phyloP scores from a whole-genome alignment of 176 grass and related monocot genomes.

The Alopecurus myosuroides region DNA sequence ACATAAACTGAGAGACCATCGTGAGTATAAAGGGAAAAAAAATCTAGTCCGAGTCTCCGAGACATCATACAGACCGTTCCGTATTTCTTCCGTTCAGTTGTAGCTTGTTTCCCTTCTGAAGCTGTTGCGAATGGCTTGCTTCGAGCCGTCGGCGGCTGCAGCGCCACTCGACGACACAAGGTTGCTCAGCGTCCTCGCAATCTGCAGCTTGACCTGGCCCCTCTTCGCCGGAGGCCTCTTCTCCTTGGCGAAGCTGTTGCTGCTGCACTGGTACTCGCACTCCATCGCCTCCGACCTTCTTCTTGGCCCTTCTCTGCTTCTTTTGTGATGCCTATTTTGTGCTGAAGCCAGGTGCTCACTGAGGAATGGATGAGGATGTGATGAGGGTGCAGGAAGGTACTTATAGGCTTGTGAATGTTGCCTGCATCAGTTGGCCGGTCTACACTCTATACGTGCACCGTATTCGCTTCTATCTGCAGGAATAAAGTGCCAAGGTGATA shows the following conservation, averaged over 20 bases:
- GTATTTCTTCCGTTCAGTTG: background rate
- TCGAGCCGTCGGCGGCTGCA: background rate
- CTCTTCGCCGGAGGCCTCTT: conserved; percentile 41
- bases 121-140: conserved; percentile 8
- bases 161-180: background rate
- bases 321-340: background rate
- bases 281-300: background rate
- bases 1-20: background rate
- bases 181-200: conserved; percentile 33
- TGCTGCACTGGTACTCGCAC: conserved; percentile 14
- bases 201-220: conserved; percentile 33
- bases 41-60: no score
- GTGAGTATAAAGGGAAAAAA: no score
- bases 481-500: background rate
- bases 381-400: background rate
- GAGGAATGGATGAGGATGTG: background rate
- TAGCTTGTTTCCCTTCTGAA: conserved; percentile 27
- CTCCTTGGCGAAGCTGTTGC: conserved; percentile 23
- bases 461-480: background rate
- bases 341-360: background rate
- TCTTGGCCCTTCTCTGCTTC: background rate
- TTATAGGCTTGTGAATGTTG: conserved; percentile 17
- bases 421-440: background rate
- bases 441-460: background rate
- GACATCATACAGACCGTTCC: background rate